phyloP scores from a whole-genome alignment of 148 eudicot species.

The Vaccinium darrowii region DNA sequence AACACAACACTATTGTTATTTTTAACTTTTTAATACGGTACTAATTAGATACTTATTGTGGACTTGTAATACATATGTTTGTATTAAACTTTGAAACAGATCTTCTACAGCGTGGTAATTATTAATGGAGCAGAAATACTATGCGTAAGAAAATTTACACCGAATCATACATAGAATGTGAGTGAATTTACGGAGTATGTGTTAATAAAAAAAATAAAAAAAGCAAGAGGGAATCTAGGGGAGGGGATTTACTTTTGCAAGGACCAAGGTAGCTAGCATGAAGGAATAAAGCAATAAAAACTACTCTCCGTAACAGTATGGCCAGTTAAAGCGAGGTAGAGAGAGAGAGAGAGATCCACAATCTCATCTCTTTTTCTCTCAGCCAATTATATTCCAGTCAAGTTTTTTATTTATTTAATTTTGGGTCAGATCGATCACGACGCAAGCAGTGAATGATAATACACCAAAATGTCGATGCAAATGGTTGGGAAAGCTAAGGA shows the following conservation, averaged over 20 bases:
- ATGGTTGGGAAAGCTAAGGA: not conserved
- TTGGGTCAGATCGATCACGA: constrained; percentile 9
- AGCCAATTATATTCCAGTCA: not conserved
- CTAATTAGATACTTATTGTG: no score
- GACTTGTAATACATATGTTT: no score
- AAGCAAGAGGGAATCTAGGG: constrained; percentile 31
- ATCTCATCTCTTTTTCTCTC: constrained; percentile 7
- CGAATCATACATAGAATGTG: no score
- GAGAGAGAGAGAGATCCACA: constrained; percentile 5
- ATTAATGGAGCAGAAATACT: no score
- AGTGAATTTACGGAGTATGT: not conserved
- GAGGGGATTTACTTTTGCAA: constrained; percentile 38
- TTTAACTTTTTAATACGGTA: no score
- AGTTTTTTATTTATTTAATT: not conserved
- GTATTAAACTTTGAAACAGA: no score
- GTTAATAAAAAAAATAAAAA: not conserved
- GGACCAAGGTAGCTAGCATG: constrained; percentile 32
- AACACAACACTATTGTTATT: no score
- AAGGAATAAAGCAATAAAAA: constrained; percentile 10
- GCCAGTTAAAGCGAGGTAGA: constrained; percentile 10
- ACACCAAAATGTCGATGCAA: not conserved
- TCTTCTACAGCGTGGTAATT: no score
- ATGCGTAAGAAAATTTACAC: no score
- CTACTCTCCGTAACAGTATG: not conserved
- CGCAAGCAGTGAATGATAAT: not conserved